Evolutionary conservation across 331 rosid genomes (phyloP), one percentile per base, ranked within the genome.

Genomic region (Pyracantha coccinea): DNA sequence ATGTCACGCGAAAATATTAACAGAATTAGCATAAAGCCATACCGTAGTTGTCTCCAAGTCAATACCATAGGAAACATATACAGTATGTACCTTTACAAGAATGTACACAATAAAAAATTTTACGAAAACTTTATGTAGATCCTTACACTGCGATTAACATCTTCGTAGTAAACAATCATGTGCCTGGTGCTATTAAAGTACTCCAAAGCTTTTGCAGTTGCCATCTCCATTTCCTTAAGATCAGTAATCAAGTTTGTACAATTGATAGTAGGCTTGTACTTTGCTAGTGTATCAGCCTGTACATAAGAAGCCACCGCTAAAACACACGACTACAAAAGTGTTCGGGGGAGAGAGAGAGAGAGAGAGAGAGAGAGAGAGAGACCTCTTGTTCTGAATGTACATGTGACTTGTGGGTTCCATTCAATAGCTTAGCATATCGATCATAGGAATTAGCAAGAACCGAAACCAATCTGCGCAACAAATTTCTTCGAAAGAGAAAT

Each of bases 351-450:
- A 7, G 10, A 2, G 15, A 14, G 59, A 2, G 38, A 63, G 67
- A 72, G 69, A 20, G 41, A 32, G 45, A 66, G 47, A 57, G 24
- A 73, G 75, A 63, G 67, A 74, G 76, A 70, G 72, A 71, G 9
- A 89, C 97, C 97, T 94, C 99, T 87, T 92, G 84, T 50, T 73
- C 81, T 13, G 97, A 83, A 87, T 92, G 99, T 32, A 94, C 99
- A 70, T 92, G 99, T 61, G 99, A 81, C 80, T 94, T 94, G 75
- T 94, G 99, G 72, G 96, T 90, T 81, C 97, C 99, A 68, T 94
- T 92, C 89, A 94, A 85, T 74, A 89, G 86, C 89, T 92, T 94
- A 21, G 99, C 99, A 67, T 86, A 72, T 57, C 97, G 92, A 63
- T 94, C 99, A 76, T 89, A 94, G 19, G 99, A 92, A 88, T 94